Conservation (phyloP, 805 yeast genomes). For the Candida dajiaensis region DNA sequence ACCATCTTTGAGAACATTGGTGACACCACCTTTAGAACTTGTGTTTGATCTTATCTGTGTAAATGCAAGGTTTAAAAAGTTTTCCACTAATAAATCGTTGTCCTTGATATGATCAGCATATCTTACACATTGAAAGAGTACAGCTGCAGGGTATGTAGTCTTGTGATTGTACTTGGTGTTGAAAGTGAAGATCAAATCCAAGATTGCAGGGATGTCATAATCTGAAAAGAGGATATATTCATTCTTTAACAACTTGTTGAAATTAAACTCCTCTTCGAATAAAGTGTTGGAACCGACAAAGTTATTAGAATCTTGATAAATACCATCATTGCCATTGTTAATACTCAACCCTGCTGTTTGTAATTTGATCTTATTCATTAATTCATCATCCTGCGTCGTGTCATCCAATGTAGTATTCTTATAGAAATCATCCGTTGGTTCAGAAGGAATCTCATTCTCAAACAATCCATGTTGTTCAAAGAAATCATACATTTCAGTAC, state of each 20-base stretch:
- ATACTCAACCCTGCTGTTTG: constrained; percentile 34
- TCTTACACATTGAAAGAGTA: constrained; percentile 63
- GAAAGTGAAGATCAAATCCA: constrained; percentile 52
- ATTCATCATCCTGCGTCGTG: constrained; percentile 27
- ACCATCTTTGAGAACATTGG: constrained; percentile 37
- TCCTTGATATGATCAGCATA: constrained; percentile 55
- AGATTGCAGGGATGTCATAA: constrained; percentile 65
- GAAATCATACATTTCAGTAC: constrained; percentile 50
- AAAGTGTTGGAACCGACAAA: constrained; percentile 11
- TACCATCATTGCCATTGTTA: constrained; percentile 16
- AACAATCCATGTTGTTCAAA: constrained; percentile 47
- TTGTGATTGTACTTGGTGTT: constrained; percentile 47
- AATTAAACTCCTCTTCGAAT: constrained; percentile 44
- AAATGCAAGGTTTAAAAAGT: constrained; percentile 52
- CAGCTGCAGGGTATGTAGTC: constrained; percentile 56
- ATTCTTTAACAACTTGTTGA: constrained; percentile 45
- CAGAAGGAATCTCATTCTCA: constrained; percentile 8
- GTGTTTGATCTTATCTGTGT: constrained; percentile 57
- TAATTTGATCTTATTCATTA: constrained; percentile 28
- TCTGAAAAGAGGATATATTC: constrained; percentile 62
- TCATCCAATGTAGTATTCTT: constrained; percentile 5
- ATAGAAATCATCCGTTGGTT: constrained; percentile 12
- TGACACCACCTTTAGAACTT: constrained; percentile 56
- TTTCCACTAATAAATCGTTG: constrained; percentile 50
- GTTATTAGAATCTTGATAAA: constrained; percentile 18